Base-by-base conservation (phyloP, 1,139 yeast genomes). In the Ogataea hybrid region DNA sequence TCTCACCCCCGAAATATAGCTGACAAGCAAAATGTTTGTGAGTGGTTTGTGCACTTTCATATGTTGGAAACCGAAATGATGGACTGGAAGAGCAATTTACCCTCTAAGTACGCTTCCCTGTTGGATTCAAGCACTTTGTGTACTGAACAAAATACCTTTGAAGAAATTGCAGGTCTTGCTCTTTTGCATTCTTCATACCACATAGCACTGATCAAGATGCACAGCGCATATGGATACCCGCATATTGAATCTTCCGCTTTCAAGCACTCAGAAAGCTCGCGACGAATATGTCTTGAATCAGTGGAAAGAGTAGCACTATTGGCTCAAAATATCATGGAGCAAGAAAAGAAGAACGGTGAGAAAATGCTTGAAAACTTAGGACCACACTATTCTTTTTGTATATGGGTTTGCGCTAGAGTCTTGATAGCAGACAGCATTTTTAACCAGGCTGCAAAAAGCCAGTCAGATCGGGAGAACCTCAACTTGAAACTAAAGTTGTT, bases 331-430 rank as follows among this genome's bases (percentile, higher is more conserved):
- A 15, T 41, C 12, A 34, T 35, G 25, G 20, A 32, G 8, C 22
- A 30, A 12, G 42, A 41, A 20, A 36, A 37, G 22, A 27, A 21
- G 22, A 25, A 27, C 7, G 32, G 28, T n/a, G 27, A 25, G 6
- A 32, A 25, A 15, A 17, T 36, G 10, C 28, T 36, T 25, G 46
- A 44, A 22, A 21, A 47, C 47, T 18, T 63, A 22, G 68, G 70
- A 1, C 68, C 69, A 5, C 62, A 59, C 32, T 65, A 61, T 43
- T 65, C 68, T 0, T 64, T 65, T 48, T 56, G 51, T 29, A 49
- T 64, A 11, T 65, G 69, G 69, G 64, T 65, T 12, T 57, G 62
- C 30, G 58, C 67, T 1, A 49, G 69, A 42, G 54, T 65, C 11
- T 38, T 65, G 22, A 55, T 65, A 31, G 68, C 63, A n/a, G 64